Conservation (phyloP, 768 basidiomycete genomes). For the Auriscalpium microsporum region DNA sequence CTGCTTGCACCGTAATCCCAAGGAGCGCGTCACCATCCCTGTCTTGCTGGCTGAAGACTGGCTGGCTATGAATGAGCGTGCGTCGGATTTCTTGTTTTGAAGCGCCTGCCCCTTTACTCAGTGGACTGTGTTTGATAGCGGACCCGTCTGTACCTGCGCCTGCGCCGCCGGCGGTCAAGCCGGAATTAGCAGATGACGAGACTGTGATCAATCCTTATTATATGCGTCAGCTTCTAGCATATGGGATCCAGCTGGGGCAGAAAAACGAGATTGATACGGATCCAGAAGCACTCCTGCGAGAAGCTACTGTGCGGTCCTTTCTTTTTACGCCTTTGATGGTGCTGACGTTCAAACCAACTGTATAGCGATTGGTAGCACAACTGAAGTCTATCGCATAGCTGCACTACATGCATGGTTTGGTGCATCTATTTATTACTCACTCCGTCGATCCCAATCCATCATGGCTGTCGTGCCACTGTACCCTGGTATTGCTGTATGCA, state of each 20-base stretch:
- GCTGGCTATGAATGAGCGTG: constrained; percentile 57
- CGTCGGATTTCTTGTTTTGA: constrained; percentile 16
- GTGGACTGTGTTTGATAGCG: constrained; percentile 13
- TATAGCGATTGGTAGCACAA: constrained; percentile 57
- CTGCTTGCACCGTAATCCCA: constrained; percentile 73
- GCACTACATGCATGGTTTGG: neutral
- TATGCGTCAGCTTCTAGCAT: constrained; percentile 65
- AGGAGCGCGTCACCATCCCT: constrained; percentile 81
- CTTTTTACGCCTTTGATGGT: neutral
- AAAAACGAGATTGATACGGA: constrained; percentile 11
- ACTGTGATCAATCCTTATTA: constrained; percentile 73
- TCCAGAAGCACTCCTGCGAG: constrained; percentile 31
- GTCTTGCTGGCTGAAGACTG: constrained; percentile 78
- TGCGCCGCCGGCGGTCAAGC: constrained; percentile 24
- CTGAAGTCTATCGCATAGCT: constrained; percentile 36
- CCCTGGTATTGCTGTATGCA: too few relatives aligned
- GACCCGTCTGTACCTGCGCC: constrained; percentile 23
- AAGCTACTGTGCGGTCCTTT: constrained; percentile 16
- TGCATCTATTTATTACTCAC: too few relatives aligned
- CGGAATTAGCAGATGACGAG: constrained; percentile 40
- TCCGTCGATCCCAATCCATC: too few relatives aligned
- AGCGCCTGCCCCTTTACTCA: neutral
- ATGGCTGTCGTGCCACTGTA: too few relatives aligned
- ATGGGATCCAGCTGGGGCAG: constrained; percentile 57
- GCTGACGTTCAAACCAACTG: neutral